These are phyloP conservation scores for Arabidopsis hybrid DNA, from an alignment of 441 rosid genomes.

Conservation along the genomic window DNA sequence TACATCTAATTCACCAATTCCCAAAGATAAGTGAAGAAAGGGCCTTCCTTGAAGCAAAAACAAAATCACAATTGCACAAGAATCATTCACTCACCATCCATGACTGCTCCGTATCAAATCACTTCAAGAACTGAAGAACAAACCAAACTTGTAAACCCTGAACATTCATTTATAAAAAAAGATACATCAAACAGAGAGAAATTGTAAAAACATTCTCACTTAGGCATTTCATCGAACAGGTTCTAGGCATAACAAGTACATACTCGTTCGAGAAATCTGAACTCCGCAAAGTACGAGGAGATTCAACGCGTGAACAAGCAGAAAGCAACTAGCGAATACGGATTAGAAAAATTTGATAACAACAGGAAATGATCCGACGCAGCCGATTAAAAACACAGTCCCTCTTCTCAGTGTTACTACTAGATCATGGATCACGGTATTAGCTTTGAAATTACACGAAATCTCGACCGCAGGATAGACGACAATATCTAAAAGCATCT, in stretches of 20 bases:
- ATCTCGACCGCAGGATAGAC: conserved; percentile 1
- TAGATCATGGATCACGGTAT: no score
- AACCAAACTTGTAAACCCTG: conserved; percentile 38
- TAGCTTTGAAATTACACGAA: no score
- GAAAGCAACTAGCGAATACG: neutral
- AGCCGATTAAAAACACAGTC: neutral
- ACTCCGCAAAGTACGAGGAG: neutral
- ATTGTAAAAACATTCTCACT: neutral
- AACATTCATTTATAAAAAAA: neutral
- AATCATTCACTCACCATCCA: conserved; percentile 71
- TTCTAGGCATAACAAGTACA: conserved; percentile 31
- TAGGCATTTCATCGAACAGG: conserved; percentile 52
- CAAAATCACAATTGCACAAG: neutral
- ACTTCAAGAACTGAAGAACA: conserved; percentile 11
- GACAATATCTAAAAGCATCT: conserved; percentile 7
- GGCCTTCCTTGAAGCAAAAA: neutral
- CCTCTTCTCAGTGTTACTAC: neutral
- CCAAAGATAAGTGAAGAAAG: neutral
- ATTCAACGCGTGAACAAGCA: neutral
- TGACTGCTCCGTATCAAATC: conserved; percentile 48
- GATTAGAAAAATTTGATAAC: neutral
- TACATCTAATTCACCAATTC: neutral
- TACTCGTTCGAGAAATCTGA: neutral
- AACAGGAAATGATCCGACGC: neutral
- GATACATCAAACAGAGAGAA: conserved; percentile 8